Evolutionary conservation across 306 rosid species (phyloP).

Genomic region (apple (Malus domestica)): DNA sequence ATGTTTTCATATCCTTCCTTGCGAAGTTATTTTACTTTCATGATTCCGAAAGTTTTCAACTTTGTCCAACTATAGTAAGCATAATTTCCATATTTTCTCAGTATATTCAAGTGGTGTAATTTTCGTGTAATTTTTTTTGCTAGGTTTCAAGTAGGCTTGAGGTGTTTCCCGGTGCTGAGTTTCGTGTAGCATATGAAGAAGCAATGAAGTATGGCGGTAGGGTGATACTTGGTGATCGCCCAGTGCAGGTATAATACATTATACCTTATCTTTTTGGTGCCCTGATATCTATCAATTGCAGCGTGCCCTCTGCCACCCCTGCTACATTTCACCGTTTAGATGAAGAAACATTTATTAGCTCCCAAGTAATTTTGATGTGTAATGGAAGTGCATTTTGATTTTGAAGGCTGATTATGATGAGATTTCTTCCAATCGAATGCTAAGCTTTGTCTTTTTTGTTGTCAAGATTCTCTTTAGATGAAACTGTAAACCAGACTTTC

Average conservation of each 20-base stretch:
- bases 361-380: not conserved
- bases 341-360: not conserved
- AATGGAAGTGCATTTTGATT: not conserved
- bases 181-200: conserved; percentile 91
- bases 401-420: not conserved
- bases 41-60: not conserved
- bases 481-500: not conserved
- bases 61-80: conserved; percentile 4
- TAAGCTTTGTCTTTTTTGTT: not conserved
- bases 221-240: conserved; percentile 96
- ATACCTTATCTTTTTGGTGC: not conserved
- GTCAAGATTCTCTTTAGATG: not conserved
- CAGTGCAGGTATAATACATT: conserved; percentile 65
- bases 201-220: conserved; percentile 88
- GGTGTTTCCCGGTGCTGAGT: conserved; percentile 91
- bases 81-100: too few species aligned
- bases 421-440: not conserved
- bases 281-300: not conserved
- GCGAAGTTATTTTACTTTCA: not conserved
- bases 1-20: conserved; percentile 20
- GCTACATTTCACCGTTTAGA: not conserved
- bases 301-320: not conserved
- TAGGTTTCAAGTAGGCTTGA: conserved; percentile 86
- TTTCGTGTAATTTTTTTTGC: conserved; percentile 10
- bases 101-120: not conserved